Evolutionary conservation across 2,329 filamentous ascomycete genomes (phyloP), one percentile per base, ranked within the genome.

Genomic region (Diaporthe nobilis): DNA sequence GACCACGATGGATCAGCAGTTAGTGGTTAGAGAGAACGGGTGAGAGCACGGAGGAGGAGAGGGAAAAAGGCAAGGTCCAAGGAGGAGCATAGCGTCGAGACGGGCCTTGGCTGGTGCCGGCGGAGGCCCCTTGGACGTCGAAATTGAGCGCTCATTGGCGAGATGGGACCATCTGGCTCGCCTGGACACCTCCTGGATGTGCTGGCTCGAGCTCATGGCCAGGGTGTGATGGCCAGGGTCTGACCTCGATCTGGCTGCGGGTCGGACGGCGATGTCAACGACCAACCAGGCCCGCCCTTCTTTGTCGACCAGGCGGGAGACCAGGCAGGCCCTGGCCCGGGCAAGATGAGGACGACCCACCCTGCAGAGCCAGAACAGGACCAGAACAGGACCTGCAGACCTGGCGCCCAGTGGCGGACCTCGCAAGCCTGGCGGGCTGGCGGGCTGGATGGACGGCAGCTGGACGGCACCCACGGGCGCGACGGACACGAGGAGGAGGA

Each of bases 101-200:
- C 34, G 49, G 49, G 65, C 65, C 65, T 70, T 70, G 65, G 65
- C 65, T 51, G 61, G 58, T 60, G 73, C 20, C 44, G 63, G 75
- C 68, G 73, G 73, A 75, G 74, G 73, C 72, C 75, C 73, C 75
- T 77, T 72, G 73, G 70, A 61, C 60, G 73, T 76, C 72, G 74
- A 77, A 75, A 75, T 77, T 77, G 76, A 77, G 37, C 55, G 75
- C 73, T 68, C 76, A 77, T 77, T 75, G 76, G 76, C 76, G 73
- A 75, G 76, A 75, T 77, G 63, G 75, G 71, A 72, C 73, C 75
- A 57, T 65, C 74, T 75, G 74, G 70, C 65, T 70, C 51, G 61
- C 53, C 74, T 55, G 65, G 58, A 73, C 58, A 55, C 71, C 71
- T 73, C 71, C 71, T 73, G 71, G 71, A 73, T 65, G 65, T 55